phyloP scores from a whole-genome alignment of 495 filamentous ascomycete species.

The Penicillium salamii region DNA sequence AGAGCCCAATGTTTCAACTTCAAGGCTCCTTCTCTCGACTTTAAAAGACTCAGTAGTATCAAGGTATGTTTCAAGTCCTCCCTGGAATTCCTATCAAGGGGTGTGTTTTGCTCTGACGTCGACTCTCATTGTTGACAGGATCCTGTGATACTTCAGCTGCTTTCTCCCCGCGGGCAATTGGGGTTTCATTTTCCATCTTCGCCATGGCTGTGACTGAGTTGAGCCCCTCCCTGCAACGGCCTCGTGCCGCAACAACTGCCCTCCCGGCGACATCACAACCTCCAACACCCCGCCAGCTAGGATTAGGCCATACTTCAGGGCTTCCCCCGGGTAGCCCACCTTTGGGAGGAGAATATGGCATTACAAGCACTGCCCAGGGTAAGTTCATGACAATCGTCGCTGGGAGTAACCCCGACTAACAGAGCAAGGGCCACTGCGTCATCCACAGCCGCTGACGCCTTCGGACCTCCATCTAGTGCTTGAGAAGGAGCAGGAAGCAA shows the following conservation, averaged over 20 bases:
- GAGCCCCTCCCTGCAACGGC: slow-evolving; percentile 51
- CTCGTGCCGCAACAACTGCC: slow-evolving; percentile 50
- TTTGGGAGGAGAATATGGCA: slow-evolving; percentile 49
- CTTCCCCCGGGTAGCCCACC: slow-evolving; percentile 33
- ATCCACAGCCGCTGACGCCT: slow-evolving; percentile 79
- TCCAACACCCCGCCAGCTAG: slow-evolving; percentile 39
- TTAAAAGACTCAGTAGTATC: too few species aligned
- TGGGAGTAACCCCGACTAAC: not conserved
- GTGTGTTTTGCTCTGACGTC: slow-evolving; percentile 4
- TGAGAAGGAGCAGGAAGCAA: slow-evolving; percentile 93
- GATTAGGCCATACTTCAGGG: slow-evolving; percentile 48
- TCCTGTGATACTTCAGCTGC: slow-evolving; percentile 1
- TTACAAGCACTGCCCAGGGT: slow-evolving; percentile 58
- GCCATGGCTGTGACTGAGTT: slow-evolving; percentile 57
- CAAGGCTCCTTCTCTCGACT: too few species aligned
- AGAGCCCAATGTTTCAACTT: not conserved
- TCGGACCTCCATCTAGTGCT: slow-evolving; percentile 82
- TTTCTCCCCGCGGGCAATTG: not conserved
- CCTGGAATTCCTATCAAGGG: slow-evolving; percentile 11
- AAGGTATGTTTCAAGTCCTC: slow-evolving; percentile 6
- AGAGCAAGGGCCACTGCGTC: slow-evolving; percentile 61
- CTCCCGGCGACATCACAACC: slow-evolving; percentile 41
- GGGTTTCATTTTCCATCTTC: too few species aligned
- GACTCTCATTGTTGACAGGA: slow-evolving; percentile 1
- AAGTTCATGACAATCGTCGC: slow-evolving; percentile 4